phyloP scores from a whole-genome alignment of 345 rosid species.

The Sisymbrium altissimum region DNA sequence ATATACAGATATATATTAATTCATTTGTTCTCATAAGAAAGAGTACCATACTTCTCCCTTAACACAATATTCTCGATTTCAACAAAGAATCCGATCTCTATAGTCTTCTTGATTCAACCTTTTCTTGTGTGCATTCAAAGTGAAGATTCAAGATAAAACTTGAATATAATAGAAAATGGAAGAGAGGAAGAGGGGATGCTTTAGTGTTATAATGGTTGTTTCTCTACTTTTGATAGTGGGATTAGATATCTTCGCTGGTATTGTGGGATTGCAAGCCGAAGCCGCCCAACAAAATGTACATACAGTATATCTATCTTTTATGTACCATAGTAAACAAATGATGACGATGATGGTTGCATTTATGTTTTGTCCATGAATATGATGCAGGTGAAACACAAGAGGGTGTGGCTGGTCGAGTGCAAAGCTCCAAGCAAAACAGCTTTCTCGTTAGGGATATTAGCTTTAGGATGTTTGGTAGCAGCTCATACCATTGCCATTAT shows the following conservation, averaged over 20 bases:
- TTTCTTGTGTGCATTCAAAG: background rate
- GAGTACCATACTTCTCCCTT: background rate
- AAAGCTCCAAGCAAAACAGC: constrained; percentile 27
- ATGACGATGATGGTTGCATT: background rate
- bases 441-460: constrained; percentile 12
- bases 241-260: constrained; percentile 17
- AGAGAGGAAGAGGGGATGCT: background rate
- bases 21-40: background rate
- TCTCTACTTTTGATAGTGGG: constrained; percentile 1
- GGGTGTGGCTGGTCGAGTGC: constrained; percentile 17
- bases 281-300: constrained; percentile 10
- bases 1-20: too few species aligned
- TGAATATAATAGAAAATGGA: constrained; percentile 1
- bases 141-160: background rate
- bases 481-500: constrained; percentile 8
- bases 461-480: constrained; percentile 9
- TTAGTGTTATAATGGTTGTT: background rate
- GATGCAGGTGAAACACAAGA: constrained; percentile 20
- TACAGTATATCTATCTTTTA: background rate
- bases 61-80: background rate
- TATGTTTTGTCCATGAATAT: background rate
- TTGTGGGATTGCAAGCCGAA: constrained; percentile 5
- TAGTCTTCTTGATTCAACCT: background rate
- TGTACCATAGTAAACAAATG: background rate
- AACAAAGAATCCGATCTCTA: background rate